phyloP scores from a whole-genome alignment of 163 green algal species.

The Chloromonas sp. region DNA sequence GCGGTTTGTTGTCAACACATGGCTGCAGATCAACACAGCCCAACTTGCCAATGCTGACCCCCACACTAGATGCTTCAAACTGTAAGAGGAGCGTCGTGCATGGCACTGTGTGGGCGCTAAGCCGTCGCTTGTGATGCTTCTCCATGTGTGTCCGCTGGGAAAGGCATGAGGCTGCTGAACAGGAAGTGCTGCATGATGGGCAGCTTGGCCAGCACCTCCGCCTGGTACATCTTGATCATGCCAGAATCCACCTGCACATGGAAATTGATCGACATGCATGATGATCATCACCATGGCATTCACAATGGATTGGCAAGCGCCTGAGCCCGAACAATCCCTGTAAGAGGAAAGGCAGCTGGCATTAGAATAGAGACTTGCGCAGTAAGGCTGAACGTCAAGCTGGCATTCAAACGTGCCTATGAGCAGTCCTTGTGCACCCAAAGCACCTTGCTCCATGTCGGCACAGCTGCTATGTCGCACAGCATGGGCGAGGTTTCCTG shows the following conservation, averaged over 20 bases:
- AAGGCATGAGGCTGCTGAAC: slow-evolving; percentile 71
- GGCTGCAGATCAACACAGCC: too few relatives aligned
- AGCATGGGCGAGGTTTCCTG: slow-evolving; percentile 93
- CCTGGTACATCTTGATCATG: slow-evolving; percentile 96
- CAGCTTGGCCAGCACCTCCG: slow-evolving; percentile 90
- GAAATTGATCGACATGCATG: background rate
- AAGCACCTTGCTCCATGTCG: slow-evolving; percentile 73
- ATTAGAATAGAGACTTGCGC: background rate
- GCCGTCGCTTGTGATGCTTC: background rate
- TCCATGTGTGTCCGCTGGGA: slow-evolving; percentile 9
- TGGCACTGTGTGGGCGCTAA: background rate
- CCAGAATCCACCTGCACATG: slow-evolving; percentile 70
- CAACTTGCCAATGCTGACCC: too few relatives aligned
- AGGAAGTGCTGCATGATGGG: slow-evolving; percentile 99
- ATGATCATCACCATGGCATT: background rate
- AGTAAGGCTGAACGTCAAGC: background rate
- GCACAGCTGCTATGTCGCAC: slow-evolving; percentile 84
- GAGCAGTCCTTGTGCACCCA: too few relatives aligned
- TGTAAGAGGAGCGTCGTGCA: too few relatives aligned
- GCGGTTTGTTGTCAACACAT: too few relatives aligned
- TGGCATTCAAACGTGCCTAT: too few relatives aligned
- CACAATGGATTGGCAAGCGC: background rate
- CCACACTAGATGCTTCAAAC: too few relatives aligned
- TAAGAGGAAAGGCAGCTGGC: background rate
- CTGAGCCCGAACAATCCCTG: background rate